Conservation (phyloP, 1,284 basidiomycete species). For the Wolfiporia cocos region DNA sequence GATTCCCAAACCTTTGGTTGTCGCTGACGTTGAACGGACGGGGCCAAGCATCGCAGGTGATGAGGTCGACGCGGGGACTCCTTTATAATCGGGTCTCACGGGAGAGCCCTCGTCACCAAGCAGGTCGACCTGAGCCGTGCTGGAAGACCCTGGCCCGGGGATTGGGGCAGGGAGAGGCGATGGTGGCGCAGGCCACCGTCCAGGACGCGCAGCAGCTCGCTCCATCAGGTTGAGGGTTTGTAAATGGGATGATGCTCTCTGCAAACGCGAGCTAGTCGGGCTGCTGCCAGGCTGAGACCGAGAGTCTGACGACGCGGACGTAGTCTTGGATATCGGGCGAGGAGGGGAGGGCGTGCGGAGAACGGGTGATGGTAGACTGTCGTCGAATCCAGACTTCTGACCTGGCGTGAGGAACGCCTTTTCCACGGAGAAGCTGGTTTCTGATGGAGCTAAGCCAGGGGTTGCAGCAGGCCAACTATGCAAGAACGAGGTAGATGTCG, state of each 20-base stretch:
- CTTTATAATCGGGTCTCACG: neutral
- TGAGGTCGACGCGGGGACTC: conserved; percentile 9
- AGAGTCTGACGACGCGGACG: conserved; percentile 4
- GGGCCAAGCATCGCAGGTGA: conserved; percentile 11
- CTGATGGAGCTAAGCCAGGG: conserved; percentile 18
- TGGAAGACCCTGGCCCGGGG: conserved; percentile 18
- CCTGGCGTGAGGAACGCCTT: conserved; percentile 17
- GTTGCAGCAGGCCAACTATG: conserved; percentile 6
- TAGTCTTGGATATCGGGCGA: conserved; percentile 8
- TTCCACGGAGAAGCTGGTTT: conserved; percentile 15
- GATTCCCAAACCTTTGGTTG: conserved; percentile 8
- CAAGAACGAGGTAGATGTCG: conserved; percentile 4
- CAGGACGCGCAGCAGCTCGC: conserved; percentile 42
- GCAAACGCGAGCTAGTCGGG: neutral
- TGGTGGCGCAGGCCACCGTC: conserved; percentile 59
- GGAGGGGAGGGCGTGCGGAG: conserved; percentile 24
- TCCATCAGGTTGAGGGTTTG: conserved; percentile 52
- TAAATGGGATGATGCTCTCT: conserved; percentile 33
- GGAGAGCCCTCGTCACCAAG: conserved; percentile 19
- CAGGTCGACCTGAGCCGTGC: conserved; percentile 12
- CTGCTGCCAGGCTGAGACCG: neutral
- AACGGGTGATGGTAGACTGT: conserved; percentile 11
- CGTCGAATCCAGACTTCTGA: conserved; percentile 15
- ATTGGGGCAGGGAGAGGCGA: conserved; percentile 45
- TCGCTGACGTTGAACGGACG: conserved; percentile 3